Evolutionary conservation across 805 yeast species (phyloP).

Genomic region (Komagataella kurtzmanii): DNA sequence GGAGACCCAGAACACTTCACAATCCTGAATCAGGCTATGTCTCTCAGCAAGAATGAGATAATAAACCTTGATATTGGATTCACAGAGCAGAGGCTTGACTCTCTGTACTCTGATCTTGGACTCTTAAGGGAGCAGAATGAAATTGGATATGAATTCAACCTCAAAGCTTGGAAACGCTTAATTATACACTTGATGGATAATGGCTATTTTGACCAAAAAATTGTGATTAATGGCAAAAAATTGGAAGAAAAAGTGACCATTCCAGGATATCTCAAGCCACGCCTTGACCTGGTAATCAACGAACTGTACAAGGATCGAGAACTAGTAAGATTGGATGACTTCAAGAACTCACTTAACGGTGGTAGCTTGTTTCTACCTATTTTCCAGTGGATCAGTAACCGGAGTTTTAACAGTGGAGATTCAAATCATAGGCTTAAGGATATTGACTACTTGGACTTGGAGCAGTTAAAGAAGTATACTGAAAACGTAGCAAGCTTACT

Average conservation of each 20-base stretch:
- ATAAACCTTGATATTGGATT: conserved; percentile 11
- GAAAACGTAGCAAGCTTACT: neutral
- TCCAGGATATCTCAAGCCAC: neutral
- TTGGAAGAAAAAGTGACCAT: neutral
- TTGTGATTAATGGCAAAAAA: neutral
- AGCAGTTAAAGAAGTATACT: neutral
- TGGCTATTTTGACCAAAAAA: neutral
- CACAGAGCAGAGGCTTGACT: conserved; percentile 24
- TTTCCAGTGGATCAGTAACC: neutral
- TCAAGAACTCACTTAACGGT: neutral
- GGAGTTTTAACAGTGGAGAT: conserved; percentile 2
- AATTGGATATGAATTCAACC: conserved; percentile 37
- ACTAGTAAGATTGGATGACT: neutral
- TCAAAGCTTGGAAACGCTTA: conserved; percentile 29
- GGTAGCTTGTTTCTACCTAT: neutral
- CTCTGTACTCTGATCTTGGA: conserved; percentile 34
- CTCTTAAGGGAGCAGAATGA: conserved; percentile 26
- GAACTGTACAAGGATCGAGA: neutral
- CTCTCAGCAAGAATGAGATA: neutral
- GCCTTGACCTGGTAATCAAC: neutral
- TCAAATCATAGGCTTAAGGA: neutral
- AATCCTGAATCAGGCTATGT: neutral
- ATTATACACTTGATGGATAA: conserved; percentile 6
- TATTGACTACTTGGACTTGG: neutral
- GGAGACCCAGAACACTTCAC: neutral